phyloP scores from a whole-genome alignment of 768 basidiomycete genomes.

The Boletus pseudopeckii region DNA sequence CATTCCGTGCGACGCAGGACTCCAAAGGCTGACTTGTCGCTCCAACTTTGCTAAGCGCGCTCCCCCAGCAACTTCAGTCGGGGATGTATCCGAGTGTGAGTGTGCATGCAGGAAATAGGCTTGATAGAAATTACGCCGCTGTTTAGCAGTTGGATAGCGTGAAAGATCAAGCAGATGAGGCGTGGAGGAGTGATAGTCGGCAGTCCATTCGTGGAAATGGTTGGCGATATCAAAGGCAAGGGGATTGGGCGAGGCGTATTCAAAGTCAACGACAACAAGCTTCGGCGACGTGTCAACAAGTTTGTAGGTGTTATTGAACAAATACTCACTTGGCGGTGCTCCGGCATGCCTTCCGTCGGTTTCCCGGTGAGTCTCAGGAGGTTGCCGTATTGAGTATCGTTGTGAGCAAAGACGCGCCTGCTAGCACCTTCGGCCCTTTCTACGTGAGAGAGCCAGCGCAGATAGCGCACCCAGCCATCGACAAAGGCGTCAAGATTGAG shows the following conservation, averaged over 20 bases:
- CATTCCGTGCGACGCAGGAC: slow-evolving; percentile 84
- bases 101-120: slow-evolving; percentile 69
- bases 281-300: slow-evolving; percentile 33
- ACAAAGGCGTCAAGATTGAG: slow-evolving; percentile 67
- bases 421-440: slow-evolving; percentile 60
- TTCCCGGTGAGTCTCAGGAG: slow-evolving; percentile 62
- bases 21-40: slow-evolving; percentile 80
- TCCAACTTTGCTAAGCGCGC: slow-evolving; percentile 60
- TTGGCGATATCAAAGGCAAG: slow-evolving; percentile 95
- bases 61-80: slow-evolving; percentile 32
- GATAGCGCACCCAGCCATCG: slow-evolving; percentile 63
- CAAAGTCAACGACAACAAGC: slow-evolving; percentile 97
- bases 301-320: background rate
- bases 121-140: slow-evolving; percentile 81
- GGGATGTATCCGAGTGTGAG: slow-evolving; percentile 21
- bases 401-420: slow-evolving; percentile 80
- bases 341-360: slow-evolving; percentile 52
- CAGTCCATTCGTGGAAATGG: slow-evolving; percentile 97
- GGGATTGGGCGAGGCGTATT: slow-evolving; percentile 92
- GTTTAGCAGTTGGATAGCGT: slow-evolving; percentile 65
- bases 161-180: slow-evolving; percentile 64
- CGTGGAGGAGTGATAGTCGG: slow-evolving; percentile 72
- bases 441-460: slow-evolving; percentile 61
- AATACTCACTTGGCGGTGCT: slow-evolving; percentile 69
- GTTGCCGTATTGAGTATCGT: slow-evolving; percentile 96